Conservation (phyloP, 371 early-diverging fungal species). For the Mortierella sp. region DNA sequence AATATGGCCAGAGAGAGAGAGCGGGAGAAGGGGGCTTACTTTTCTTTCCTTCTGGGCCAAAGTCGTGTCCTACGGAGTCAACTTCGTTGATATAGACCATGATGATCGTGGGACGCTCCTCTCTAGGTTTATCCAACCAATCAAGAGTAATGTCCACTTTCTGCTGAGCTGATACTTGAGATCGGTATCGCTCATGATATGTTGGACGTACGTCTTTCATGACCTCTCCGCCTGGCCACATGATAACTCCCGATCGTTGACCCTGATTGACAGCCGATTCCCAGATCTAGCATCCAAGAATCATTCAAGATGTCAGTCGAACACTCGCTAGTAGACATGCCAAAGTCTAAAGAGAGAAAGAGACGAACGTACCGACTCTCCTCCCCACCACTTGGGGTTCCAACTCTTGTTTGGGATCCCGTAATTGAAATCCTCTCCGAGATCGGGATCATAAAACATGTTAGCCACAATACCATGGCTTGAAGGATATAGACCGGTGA, state of each 20-base stretch:
- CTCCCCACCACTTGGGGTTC: slow-evolving; percentile 87
- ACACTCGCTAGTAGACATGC: too few relatives aligned
- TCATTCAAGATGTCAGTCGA: slow-evolving; percentile 7
- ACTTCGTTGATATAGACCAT: slow-evolving; percentile 86
- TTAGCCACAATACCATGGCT: slow-evolving; percentile 95
- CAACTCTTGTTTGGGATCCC: slow-evolving; percentile 64
- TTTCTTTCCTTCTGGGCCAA: slow-evolving; percentile 76
- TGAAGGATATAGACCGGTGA: slow-evolving; percentile 92
- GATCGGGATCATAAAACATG: slow-evolving; percentile 81
- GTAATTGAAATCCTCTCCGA: slow-evolving; percentile 84
- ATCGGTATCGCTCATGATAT: slow-evolving; percentile 68
- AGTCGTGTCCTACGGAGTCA: slow-evolving; percentile 84
- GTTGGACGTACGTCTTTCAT: slow-evolving; percentile 69
- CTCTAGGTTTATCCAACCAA: slow-evolving; percentile 83
- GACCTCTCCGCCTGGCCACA: slow-evolving; percentile 92
- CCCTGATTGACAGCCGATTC: slow-evolving; percentile 79
- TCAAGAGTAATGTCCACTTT: slow-evolving; percentile 71
- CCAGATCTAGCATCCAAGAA: slow-evolving; percentile 77
- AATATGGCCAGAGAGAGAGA: too few relatives aligned
- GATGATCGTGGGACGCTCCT: slow-evolving; percentile 79
- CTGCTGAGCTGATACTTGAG: slow-evolving; percentile 57
- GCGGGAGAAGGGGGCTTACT: slow-evolving; percentile 30
- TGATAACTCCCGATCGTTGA: slow-evolving; percentile 74
- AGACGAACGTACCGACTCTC: slow-evolving; percentile 78
- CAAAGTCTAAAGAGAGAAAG: background rate